These are phyloP conservation scores for Xylariaceae sp. DNA, from an alignment of 2,329 filamentous ascomycete genomes.

Conservation along the genomic window DNA sequence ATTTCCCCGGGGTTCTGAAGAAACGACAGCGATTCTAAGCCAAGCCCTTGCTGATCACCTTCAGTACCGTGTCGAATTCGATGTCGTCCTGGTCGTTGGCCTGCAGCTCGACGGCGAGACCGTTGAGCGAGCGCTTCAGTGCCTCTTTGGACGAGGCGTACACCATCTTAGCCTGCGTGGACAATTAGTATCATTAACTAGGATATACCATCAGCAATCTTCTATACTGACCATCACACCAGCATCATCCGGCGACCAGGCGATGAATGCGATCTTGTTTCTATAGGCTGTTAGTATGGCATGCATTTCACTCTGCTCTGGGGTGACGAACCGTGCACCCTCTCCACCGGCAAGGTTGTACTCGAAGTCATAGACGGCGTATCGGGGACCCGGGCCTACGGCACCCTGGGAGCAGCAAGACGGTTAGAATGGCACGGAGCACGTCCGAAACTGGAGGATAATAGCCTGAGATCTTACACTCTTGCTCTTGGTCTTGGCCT, in stretches of 20 bases:
- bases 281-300: conserved; percentile 41
- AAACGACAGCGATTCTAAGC: conserved; percentile 39
- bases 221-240: conserved; percentile 66
- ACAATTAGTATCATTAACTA: conserved; percentile 15
- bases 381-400: conserved; percentile 71
- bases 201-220: neutral
- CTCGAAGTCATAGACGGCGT: conserved; percentile 84
- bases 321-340: conserved; percentile 60
- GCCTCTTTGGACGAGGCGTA: conserved; percentile 89
- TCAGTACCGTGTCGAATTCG: conserved; percentile 73
- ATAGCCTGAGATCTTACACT: conserved; percentile 48
- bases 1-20: conserved; percentile 13
- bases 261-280: conserved; percentile 79
- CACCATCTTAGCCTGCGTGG: conserved; percentile 78
- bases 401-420: conserved; percentile 50
- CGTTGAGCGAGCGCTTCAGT: conserved; percentile 77
- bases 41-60: conserved; percentile 65
- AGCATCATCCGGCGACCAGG: conserved; percentile 82
- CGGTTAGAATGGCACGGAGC: conserved; percentile 24
- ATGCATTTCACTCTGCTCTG: conserved; percentile 32
- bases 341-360: conserved; percentile 74
- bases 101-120: conserved; percentile 76
- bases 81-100: conserved; percentile 84
- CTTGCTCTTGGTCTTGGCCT: conserved; percentile 73
- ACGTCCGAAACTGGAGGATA: conserved; percentile 36